These are phyloP conservation scores for Tuber brumale DNA, from an alignment of 495 filamentous ascomycete genomes.

Conservation along the genomic window DNA sequence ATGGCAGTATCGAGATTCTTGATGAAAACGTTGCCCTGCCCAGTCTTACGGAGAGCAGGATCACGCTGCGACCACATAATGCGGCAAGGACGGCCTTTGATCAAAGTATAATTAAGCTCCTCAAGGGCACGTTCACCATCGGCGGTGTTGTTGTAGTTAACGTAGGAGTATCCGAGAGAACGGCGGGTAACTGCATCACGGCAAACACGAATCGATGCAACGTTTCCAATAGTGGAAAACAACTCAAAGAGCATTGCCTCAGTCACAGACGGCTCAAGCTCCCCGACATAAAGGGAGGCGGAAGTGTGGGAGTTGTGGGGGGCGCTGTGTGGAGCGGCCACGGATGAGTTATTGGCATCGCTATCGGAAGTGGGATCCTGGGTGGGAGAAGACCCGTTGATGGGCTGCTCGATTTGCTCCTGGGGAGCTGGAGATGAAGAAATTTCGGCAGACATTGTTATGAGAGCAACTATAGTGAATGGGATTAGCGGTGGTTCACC, in stretches of 20 bases:
- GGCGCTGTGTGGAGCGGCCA: constrained; percentile 59
- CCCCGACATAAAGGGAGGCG: constrained; percentile 96
- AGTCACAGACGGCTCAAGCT: constrained; percentile 93
- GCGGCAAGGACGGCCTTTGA: constrained; percentile 97
- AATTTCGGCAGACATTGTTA: constrained; percentile 57
- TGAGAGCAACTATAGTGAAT: constrained; percentile 14
- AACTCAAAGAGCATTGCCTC: constrained; percentile 99
- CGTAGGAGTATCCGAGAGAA: constrained; percentile 98
- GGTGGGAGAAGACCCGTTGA: constrained; percentile 41
- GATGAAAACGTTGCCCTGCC: constrained; percentile 99
- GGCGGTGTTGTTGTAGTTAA: constrained; percentile 97
- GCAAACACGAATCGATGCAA: constrained; percentile 99
- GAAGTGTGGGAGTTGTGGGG: constrained; percentile 76
- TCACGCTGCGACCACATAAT: constrained; percentile 99
- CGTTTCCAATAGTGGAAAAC: constrained; percentile 97
- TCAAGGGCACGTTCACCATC: constrained; percentile 98
- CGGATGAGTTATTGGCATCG: constrained; percentile 54
- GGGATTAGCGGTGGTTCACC: constrained; percentile 2
- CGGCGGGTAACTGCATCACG: constrained; percentile 97
- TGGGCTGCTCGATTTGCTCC: constrained; percentile 61
- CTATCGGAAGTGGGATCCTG: constrained; percentile 54
- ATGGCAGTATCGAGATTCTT: constrained; percentile 98
- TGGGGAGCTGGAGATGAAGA: constrained; percentile 55
- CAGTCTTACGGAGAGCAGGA: constrained; percentile 97
- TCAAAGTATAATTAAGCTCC: constrained; percentile 98